Evolutionary conservation across 352 stramenopile species (phyloP), one percentile per base, ranked within the genome.

Genomic region (Globisporangium yorkense): DNA sequence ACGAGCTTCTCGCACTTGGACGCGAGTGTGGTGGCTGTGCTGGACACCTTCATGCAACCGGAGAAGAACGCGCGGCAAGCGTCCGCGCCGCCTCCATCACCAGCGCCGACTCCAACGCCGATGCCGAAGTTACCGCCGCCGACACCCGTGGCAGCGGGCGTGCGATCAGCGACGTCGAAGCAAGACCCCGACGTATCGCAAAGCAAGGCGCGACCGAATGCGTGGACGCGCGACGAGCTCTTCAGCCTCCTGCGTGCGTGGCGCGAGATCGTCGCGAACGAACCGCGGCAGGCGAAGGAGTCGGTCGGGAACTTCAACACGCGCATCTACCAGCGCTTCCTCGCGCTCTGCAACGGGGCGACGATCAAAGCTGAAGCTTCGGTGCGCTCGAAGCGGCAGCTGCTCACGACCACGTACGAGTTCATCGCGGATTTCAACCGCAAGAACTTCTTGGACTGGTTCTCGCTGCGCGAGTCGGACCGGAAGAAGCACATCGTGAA

Each of bases 361-460:
- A 50, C 49, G 37, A 50, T 24, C 24, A 62, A 62, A 20, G n/a
- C 41, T 7, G 57, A 62, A 29, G 40, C 40, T 8, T 57, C 57
- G 3, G 43, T 62, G 10, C 49, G 51, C 21, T 57, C 57, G 3
- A 62, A 62, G 44, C 43, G 57, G 10, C 51, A 62, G 41, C 54
- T 46, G 3, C n/a, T 62, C 24, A 52, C 57, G 50, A 46, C 39
- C 8, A 62, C 57, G 29, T 62, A 51, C 41, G 49, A 62, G 49
- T 56, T 62, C 18, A 62, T 62, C 41, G 27, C 29, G 29, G 57
- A 62, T 24, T 62, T 57, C 40, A 62, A 62, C 24, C 57, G 57
- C 7, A 56, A 62, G 49, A 56, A 62, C 49, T 60, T 60, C 33
- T 9, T 60, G 5, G 57, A 47, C 35, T 62, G 57, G 57, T 62